These are phyloP conservation scores for Aeschynomene evenia DNA, from an alignment of 306 rosid species.

Conservation along the genomic window DNA sequence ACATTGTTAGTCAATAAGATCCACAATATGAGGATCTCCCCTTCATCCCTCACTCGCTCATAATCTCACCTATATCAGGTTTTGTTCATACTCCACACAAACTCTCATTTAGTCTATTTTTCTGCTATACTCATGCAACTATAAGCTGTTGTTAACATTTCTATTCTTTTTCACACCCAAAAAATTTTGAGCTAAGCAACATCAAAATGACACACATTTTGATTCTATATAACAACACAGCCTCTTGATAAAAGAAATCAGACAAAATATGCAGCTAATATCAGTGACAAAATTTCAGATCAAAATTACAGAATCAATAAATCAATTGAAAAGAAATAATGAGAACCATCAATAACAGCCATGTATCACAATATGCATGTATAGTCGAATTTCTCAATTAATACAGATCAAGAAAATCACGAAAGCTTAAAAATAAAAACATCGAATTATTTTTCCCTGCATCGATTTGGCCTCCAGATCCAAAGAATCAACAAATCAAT, in stretches of 20 bases:
- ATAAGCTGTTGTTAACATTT: background rate
- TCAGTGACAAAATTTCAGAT: background rate
- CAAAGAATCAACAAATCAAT: background rate
- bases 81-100: too few species aligned
- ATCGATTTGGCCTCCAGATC: background rate
- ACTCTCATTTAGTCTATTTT: too few species aligned
- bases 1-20: too few species aligned
- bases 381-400: slow-evolving; percentile 16
- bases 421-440: background rate
- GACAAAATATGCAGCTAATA: background rate
- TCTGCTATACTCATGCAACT: background rate
- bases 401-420: background rate
- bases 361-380: slow-evolving; percentile 24
- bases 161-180: background rate
- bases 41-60: too few species aligned
- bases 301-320: slow-evolving; percentile 14
- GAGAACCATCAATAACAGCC: slow-evolving; percentile 41
- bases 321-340: slow-evolving; percentile 14
- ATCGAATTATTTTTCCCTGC: slow-evolving; percentile 7
- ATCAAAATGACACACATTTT: background rate
- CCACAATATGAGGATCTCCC: too few species aligned
- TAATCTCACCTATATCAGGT: too few species aligned
- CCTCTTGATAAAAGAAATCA: background rate
- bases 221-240: background rate
- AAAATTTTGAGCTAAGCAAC: background rate